These are phyloP conservation scores for Phytophthora pluvialis DNA, from an alignment of 352 stramenopile genomes.

Conservation along the genomic window DNA sequence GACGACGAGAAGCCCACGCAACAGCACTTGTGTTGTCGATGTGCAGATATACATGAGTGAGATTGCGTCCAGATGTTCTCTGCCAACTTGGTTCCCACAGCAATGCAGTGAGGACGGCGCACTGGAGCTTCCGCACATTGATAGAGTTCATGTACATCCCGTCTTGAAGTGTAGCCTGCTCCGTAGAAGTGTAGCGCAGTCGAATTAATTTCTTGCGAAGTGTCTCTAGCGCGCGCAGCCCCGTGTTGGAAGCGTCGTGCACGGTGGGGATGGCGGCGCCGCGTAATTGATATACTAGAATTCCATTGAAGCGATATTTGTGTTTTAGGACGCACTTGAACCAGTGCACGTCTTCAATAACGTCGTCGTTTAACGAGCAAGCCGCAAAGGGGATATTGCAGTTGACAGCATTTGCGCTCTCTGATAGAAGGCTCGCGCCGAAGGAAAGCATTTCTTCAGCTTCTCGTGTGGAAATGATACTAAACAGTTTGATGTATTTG, in stretches of 20 bases:
- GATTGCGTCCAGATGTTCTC: no score
- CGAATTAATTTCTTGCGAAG: slow-evolving; percentile 10
- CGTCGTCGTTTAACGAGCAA: no score
- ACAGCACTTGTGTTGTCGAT: slow-evolving; percentile 33
- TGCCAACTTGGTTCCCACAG: slow-evolving; percentile 4
- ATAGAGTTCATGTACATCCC: slow-evolving; percentile 5
- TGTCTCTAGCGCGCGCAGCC: no score
- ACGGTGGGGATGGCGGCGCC: no score
- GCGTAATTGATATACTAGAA: slow-evolving; percentile 14
- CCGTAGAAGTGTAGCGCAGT: neutral
- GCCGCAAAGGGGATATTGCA: neutral
- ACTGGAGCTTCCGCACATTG: slow-evolving; percentile 28
- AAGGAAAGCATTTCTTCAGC: slow-evolving; percentile 9
- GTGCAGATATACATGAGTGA: slow-evolving; percentile 13
- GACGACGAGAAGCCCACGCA: neutral
- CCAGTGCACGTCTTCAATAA: slow-evolving; percentile 11
- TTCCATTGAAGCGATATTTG: slow-evolving; percentile 5
- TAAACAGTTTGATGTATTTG: slow-evolving; percentile 2
- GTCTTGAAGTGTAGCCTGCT: neutral
- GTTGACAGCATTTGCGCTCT: neutral
- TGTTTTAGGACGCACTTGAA: slow-evolving; percentile 8
- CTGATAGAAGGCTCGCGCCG: slow-evolving; percentile 17
- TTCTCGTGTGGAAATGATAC: slow-evolving; percentile 21
- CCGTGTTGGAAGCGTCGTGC: no score
- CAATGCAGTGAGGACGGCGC: slow-evolving; percentile 14